Evolutionary conservation across 345 rosid genomes (phyloP).

Genomic region (Schrenkiella parvula): DNA sequence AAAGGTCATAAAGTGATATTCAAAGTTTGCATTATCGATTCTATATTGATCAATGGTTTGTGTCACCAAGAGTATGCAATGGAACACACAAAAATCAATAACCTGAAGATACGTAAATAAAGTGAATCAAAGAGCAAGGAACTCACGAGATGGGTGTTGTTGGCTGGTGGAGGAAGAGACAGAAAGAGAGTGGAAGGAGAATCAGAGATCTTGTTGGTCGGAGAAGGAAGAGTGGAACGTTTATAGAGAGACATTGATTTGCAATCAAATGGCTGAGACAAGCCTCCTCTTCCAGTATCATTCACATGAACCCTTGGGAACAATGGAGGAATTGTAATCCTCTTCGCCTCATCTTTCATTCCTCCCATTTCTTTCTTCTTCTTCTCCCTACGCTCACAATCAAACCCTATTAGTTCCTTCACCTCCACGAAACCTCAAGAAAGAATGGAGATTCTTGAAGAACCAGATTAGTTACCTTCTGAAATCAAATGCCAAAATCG

Average conservation of each 20-base stretch:
- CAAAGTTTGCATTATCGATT: background rate
- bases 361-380: conserved; percentile 21
- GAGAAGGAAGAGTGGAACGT: conserved; percentile 18
- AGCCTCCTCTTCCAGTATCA: conserved; percentile 26
- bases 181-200: conserved; percentile 26
- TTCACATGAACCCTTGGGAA: conserved; percentile 32
- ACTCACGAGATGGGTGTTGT: conserved; percentile 16
- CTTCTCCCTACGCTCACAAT: background rate
- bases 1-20: background rate
- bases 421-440: conserved; percentile 10
- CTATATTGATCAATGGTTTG: background rate
- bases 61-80: background rate
- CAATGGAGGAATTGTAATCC: conserved; percentile 33
- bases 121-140: background rate
- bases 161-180: conserved; percentile 18
- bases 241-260: conserved; percentile 25
- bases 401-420: conserved; percentile 1
- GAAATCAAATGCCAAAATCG: background rate
- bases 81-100: conserved; percentile 12
- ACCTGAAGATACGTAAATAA: background rate
- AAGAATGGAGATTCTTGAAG: background rate
- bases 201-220: conserved; percentile 13
- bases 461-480: conserved; percentile 1
- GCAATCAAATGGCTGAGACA: conserved; percentile 22
- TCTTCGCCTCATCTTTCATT: conserved; percentile 37